phyloP scores from a whole-genome alignment of 768 basidiomycete species.

The Lactarius indigo region DNA sequence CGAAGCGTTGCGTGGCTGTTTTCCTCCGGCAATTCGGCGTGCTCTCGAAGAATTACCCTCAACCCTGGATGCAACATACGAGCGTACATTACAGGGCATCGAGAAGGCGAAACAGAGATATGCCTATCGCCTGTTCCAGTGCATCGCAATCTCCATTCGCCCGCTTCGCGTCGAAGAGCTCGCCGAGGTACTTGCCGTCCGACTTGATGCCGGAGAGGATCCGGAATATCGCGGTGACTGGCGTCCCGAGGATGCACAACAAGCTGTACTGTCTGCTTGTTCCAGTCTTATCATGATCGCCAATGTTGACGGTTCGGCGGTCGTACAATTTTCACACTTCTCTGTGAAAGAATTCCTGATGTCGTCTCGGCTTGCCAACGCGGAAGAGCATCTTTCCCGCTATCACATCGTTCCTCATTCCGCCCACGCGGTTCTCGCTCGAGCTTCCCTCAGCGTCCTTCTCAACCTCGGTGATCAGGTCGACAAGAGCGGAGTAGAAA shows the following conservation, averaged over 20 bases:
- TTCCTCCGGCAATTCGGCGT: neutral
- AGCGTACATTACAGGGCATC: neutral
- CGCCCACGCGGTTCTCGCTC: constrained; percentile 3
- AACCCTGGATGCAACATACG: constrained; percentile 10
- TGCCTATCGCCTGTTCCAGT: neutral
- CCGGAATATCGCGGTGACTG: neutral
- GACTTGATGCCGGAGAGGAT: neutral
- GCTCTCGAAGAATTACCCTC: neutral
- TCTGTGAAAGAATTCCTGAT: constrained; percentile 19
- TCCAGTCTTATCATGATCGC: neutral
- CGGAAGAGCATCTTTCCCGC: neutral
- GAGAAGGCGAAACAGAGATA: constrained; percentile 1
- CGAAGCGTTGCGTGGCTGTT: neutral
- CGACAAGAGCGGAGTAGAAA: neutral
- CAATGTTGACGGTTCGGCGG: neutral
- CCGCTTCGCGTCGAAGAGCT: constrained; percentile 12
- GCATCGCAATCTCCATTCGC: neutral
- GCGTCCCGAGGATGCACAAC: neutral
- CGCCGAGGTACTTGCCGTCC: constrained; percentile 8
- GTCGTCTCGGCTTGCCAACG: neutral
- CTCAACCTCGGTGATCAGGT: neutral
- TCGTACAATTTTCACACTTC: constrained; percentile 1
- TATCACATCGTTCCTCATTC: neutral
- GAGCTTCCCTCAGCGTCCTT: neutral
- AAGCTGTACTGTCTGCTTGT: neutral